Evolutionary conservation across 2,329 filamentous ascomycete species (phyloP), one percentile per base, ranked within the genome.

Genomic region (Drechslerella coelobrocha): DNA sequence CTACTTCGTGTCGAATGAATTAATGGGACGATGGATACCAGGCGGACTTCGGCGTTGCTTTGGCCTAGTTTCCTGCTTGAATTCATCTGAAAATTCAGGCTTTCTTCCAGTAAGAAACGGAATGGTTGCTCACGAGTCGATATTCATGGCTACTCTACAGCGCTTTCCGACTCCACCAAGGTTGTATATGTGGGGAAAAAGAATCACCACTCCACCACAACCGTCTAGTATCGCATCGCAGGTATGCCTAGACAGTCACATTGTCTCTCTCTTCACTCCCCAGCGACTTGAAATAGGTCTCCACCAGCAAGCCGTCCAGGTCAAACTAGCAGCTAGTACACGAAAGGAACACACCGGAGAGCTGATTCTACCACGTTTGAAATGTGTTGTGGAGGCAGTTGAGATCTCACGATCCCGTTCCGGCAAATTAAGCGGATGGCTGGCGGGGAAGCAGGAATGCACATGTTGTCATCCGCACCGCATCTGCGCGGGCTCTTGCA

Each of bases 401-500:
- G 59, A 62, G 27, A 43, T 56, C 52, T 54, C 29, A 27, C 17
- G 5, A 26, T 54, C 55, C 37, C 37, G 37, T 41, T 41, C 37
- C 9, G 37, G 55, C 53, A 29, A 66, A 68, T 55, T 61, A 61
- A 61, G 24, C 50, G 45, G 56, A 61, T 68, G 63, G 63, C 63
- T 68, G 63, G 37, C n/a, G 37, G 63, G 63, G 17, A 68, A 21
- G 6, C 4, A 23, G 23, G 19, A 48, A 2, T 14, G 6, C 29
- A 56, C n/a, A n/a, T n/a, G n/a, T n/a, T 68, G 56, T 51, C 63
- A 56, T 68, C 63, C 61, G 48, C 41, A 27, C 37, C 37, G 37
- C 37, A 41, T 5, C 5, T 55, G 41, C 55, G 43, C 29, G 27
- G 27, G 2, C 43, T 34, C 43, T 26, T 27, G 24, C 39, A 34